phyloP scores from a whole-genome alignment of 352 stramenopile species.

The Pythium utonaiense region DNA sequence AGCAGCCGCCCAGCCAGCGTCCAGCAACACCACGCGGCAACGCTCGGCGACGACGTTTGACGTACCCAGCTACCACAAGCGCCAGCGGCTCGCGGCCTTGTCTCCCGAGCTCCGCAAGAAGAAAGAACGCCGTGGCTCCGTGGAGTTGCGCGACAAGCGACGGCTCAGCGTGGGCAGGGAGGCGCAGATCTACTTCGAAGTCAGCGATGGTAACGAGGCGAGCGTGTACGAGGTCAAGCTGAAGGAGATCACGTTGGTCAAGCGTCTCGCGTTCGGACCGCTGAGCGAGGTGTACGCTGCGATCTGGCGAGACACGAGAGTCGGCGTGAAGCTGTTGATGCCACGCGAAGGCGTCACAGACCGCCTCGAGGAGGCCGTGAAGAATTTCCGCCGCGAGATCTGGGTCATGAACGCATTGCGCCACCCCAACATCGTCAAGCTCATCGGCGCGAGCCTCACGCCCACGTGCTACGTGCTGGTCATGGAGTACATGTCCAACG shows the following conservation, averaged over 20 bases:
- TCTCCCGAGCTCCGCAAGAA: slow-evolving; percentile 49
- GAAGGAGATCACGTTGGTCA: slow-evolving; percentile 68
- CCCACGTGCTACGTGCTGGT: slow-evolving; percentile 77
- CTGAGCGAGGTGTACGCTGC: slow-evolving; percentile 75
- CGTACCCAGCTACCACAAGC: slow-evolving; percentile 50
- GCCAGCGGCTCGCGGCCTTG: slow-evolving; percentile 48
- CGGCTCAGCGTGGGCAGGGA: slow-evolving; percentile 56
- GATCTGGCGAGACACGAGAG: slow-evolving; percentile 71
- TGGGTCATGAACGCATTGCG: slow-evolving; percentile 73
- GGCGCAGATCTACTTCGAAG: slow-evolving; percentile 61
- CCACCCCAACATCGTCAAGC: slow-evolving; percentile 72
- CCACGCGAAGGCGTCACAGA: slow-evolving; percentile 65
- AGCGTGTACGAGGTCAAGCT: slow-evolving; percentile 81
- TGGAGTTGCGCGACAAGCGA: slow-evolving; percentile 52
- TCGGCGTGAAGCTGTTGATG: slow-evolving; percentile 78
- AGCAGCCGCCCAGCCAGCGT: slow-evolving; percentile 3
- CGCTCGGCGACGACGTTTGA: slow-evolving; percentile 49
- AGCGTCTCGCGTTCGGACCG: slow-evolving; percentile 62
- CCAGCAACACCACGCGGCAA: neutral
- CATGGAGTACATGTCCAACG: slow-evolving; percentile 86
- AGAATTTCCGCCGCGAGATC: slow-evolving; percentile 79
- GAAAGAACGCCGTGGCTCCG: slow-evolving; percentile 58
- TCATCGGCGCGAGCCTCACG: slow-evolving; percentile 74
- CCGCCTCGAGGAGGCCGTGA: slow-evolving; percentile 63
- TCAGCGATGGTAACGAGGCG: slow-evolving; percentile 58